Conservation (phyloP, 495 filamentous ascomycete species). For the Podospora pseudoanserina region DNA sequence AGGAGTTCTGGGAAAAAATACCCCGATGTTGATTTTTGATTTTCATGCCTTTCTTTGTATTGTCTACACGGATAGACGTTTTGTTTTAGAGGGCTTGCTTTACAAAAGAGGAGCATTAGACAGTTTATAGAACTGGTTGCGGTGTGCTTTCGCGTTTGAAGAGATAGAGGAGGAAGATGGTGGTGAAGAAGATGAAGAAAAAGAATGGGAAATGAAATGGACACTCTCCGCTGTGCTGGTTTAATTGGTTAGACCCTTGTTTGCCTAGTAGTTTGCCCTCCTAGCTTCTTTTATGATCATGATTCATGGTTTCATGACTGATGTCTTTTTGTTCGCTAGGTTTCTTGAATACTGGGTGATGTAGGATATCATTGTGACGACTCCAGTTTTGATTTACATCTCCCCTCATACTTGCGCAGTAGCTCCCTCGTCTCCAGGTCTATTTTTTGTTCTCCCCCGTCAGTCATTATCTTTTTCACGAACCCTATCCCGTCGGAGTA, state of each 20-base stretch:
- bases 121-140: not conserved
- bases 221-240: conserved; percentile 9
- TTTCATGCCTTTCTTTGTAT: conserved; percentile 4
- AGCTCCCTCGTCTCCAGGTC: conserved; percentile 37
- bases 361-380: not conserved
- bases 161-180: conserved; percentile 7
- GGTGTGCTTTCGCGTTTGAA: not conserved
- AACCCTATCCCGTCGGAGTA: conserved; percentile 44
- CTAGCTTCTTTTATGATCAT: not conserved
- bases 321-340: not conserved
- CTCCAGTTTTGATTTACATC: conserved; percentile 28
- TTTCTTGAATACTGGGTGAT: not conserved
- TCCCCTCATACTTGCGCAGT: conserved; percentile 36
- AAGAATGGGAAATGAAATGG: conserved; percentile 5
- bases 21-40: conserved; percentile 10
- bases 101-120: not conserved
- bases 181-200: not conserved
- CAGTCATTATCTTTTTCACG: conserved; percentile 29
- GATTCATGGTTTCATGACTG: not conserved
- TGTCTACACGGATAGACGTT: not conserved
- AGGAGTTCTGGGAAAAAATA: conserved; percentile 10
- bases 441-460: conserved; percentile 27
- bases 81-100: conserved; percentile 2
- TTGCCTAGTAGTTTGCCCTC: not conserved
- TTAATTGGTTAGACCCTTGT: not conserved